Evolutionary conservation across 495 filamentous ascomycete species (phyloP), one percentile per base, ranked within the genome.

Genomic region (Neurospora discreta): DNA sequence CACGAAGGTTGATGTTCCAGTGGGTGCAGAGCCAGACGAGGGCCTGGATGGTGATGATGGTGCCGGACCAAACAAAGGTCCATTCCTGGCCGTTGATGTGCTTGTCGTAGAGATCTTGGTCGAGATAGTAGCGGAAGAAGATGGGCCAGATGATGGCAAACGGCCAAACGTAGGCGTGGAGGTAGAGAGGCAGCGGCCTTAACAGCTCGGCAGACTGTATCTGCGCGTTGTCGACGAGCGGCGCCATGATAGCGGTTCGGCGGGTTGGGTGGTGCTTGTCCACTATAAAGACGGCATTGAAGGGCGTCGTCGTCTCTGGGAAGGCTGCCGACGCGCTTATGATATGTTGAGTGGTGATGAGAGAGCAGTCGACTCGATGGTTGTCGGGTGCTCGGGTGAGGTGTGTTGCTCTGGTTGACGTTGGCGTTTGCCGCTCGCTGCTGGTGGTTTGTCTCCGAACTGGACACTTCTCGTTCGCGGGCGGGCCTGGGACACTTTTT

Each of bases 1-100:
- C 88, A 73, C 90, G 88, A 73, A 98, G 84, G 77, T 93, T 89
- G 79, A 99, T 93, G 79, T 91, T 97, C 95, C 95, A 99, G 83
- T 98, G 91, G 33, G 95, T 98, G 83, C 91, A 95, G 72, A 99
- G 86, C 96, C 96, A 99, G 68, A 92, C 84, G 72, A 99, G 87
- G 72, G 91, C 89, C 85, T 99, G 95, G 68, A 89, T 74, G 15
- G 94, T 97, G 78, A 97, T 86, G 77, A 98, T 97, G 39, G 89
- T 86, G 73, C 92, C 94, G 72, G 90, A 85, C 87, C 90, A 99
- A 69, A 98, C 93, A 80, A 97, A 97, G 10, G 96, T 98, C 95
- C 95, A 99, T 84, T 99, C 95, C 74, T 89, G 88, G 30, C 89
- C 90, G 70, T 90, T 85, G 72, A 99, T 94, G 82, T 98, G 90